Evolutionary conservation across 306 rosid genomes (phyloP).

Genomic region (Cicer pinnatifidum): DNA sequence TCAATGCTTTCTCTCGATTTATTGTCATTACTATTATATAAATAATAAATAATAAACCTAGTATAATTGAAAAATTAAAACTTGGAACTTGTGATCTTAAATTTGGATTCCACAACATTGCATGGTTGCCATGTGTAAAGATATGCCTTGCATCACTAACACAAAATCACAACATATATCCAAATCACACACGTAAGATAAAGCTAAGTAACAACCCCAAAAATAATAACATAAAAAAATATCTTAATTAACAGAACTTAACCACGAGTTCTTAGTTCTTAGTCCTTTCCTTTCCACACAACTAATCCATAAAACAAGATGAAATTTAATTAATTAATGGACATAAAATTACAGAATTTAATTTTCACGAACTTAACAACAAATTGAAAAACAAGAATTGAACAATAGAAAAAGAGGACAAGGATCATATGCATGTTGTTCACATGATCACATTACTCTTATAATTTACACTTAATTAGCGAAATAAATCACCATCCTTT

Average conservation of each 20-base stretch:
- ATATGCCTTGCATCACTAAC: constrained; percentile 29
- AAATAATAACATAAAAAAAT: background rate
- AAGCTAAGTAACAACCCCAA: background rate
- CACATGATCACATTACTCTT: constrained; percentile 4
- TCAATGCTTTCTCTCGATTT: too few species aligned
- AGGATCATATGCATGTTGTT: background rate
- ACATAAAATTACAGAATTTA: constrained; percentile 40
- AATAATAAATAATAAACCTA: too few species aligned
- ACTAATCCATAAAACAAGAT: constrained; percentile 33
- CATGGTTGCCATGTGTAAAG: constrained; percentile 54
- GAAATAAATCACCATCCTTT: background rate
- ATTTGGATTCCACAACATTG: constrained; percentile 5
- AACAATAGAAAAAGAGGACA: constrained; percentile 42
- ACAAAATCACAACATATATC: constrained; percentile 29
- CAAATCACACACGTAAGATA: background rate
- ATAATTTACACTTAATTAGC: constrained; percentile 13
- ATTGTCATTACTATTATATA: too few species aligned
- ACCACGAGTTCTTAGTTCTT: background rate
- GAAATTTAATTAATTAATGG: constrained; percentile 28
- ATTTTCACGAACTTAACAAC: constrained; percentile 23
- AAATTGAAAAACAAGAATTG: constrained; percentile 26
- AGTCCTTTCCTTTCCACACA: constrained; percentile 23
- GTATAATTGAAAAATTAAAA: too few species aligned
- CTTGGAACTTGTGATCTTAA: background rate
- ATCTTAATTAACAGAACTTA: background rate